Conservation (phyloP, 306 rosid genomes). For the Prinsepia uniflora region DNA sequence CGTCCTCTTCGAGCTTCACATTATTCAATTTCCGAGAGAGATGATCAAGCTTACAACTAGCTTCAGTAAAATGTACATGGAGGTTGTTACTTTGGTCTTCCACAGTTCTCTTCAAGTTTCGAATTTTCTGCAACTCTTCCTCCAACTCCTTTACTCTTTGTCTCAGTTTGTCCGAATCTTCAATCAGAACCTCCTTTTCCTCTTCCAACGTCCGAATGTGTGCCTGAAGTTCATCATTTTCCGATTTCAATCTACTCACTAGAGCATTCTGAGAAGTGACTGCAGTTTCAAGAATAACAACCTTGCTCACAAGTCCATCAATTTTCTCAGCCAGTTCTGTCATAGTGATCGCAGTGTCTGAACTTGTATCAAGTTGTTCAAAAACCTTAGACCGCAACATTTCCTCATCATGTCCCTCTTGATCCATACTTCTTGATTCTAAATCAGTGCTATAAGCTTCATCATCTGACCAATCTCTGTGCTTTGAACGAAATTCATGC, state of each 20-base stretch:
- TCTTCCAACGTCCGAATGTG: constrained; percentile 54
- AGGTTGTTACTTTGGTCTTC: constrained; percentile 37
- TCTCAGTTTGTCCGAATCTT: constrained; percentile 44
- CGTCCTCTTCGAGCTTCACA: constrained; percentile 51
- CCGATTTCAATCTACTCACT: constrained; percentile 54
- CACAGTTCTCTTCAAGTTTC: constrained; percentile 38
- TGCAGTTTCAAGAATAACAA: constrained; percentile 56
- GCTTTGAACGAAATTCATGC: constrained; percentile 34
- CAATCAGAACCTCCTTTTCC: constrained; percentile 54
- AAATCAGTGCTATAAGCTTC: constrained; percentile 15
- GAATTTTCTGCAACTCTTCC: constrained; percentile 50
- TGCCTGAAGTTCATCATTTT: constrained; percentile 57
- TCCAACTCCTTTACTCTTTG: constrained; percentile 59
- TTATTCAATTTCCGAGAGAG: constrained; percentile 46
- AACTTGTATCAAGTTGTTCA: constrained; percentile 40
- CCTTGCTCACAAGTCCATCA: constrained; percentile 69
- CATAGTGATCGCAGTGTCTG: constrained; percentile 42
- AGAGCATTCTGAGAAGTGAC: constrained; percentile 60
- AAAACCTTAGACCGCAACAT: constrained; percentile 24
- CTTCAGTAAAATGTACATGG: constrained; percentile 46
- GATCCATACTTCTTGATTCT: constrained; percentile 29
- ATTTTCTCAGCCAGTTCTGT: constrained; percentile 69
- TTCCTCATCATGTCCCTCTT: constrained; percentile 27
- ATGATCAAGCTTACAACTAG: constrained; percentile 50
- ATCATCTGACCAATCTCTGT: constrained; percentile 4